A percentile compares a stretch with the other conserved stretches of the same genome.
phyloP scores from a whole-genome alignment of 2,329 filamentous ascomycete species.

The Teratosphaeria nubilosa region DNA sequence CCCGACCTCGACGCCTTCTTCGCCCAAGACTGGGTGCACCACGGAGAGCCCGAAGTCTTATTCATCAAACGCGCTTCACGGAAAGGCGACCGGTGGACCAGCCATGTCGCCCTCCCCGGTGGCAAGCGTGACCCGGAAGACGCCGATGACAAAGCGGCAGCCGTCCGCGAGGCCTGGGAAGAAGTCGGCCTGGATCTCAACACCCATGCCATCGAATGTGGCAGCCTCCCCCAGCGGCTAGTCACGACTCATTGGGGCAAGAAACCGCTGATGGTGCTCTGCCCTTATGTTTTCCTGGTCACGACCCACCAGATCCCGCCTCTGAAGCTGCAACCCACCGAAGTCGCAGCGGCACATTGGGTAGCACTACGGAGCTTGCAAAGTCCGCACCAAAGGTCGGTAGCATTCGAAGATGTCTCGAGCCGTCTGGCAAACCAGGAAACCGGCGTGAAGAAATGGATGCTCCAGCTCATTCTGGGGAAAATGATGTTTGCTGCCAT shows the following conservation, averaged over 20 bases:
- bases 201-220: slow-evolving; percentile 35
- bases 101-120: slow-evolving; percentile 58
- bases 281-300: slow-evolving; percentile 56
- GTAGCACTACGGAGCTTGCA: slow-evolving; percentile 53
- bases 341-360: slow-evolving; percentile 61
- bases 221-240: slow-evolving; percentile 55
- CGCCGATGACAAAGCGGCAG: slow-evolving; percentile 50
- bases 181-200: slow-evolving; percentile 53
- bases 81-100: slow-evolving; percentile 57
- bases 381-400: slow-evolving; percentile 49
- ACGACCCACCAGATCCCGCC: slow-evolving; percentile 47
- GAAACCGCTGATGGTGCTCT: slow-evolving; percentile 55
- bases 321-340: slow-evolving; percentile 54
- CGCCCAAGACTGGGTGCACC: slow-evolving; percentile 52
- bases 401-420: slow-evolving; percentile 54
- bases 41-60: slow-evolving; percentile 57
- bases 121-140: slow-evolving; percentile 58
- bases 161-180: slow-evolving; percentile 54
- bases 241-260: slow-evolving; percentile 59
- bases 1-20: slow-evolving; percentile 48
- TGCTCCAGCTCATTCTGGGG: slow-evolving; percentile 49
- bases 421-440: slow-evolving; percentile 49
- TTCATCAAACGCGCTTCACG: slow-evolving; percentile 61
- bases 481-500: slow-evolving; percentile 61
- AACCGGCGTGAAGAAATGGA: slow-evolving; percentile 43